phyloP scores from a whole-genome alignment of 2,329 filamentous ascomycete species.

The Tolypocladium capitatum region DNA sequence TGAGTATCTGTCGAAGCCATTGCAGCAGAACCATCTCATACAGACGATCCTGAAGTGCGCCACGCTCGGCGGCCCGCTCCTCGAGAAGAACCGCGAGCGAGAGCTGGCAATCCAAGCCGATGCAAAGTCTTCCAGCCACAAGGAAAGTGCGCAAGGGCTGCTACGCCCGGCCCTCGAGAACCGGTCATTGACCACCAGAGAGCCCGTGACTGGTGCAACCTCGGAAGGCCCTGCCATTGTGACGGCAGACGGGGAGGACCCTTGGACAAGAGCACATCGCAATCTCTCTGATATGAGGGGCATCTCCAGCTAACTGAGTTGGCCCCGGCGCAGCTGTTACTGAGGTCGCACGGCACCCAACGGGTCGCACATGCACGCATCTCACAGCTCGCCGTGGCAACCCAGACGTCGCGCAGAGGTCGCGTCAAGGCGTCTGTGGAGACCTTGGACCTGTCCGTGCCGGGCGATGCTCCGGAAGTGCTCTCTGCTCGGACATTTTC shows the following conservation, averaged over 20 bases:
- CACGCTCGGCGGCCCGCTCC: conserved; percentile 70
- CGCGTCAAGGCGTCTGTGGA: background rate
- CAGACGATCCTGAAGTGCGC: conserved; percentile 96
- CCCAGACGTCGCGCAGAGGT: background rate
- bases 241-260: conserved; percentile 28
- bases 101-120: conserved; percentile 40
- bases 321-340: conserved; percentile 9
- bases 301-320: conserved; percentile 18
- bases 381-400: background rate
- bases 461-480: background rate
- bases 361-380: background rate
- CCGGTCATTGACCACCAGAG: conserved; percentile 57
- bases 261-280: conserved; percentile 36
- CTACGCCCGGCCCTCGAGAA: conserved; percentile 33
- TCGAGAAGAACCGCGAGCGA: conserved; percentile 60
- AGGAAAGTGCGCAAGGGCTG: conserved; percentile 22
- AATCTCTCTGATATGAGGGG: conserved; percentile 26
- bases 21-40: conserved; percentile 94
- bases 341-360: conserved; percentile 15
- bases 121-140: conserved; percentile 29
- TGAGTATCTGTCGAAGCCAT: conserved; percentile 90
- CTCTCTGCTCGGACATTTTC: background rate
- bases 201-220: conserved; percentile 38
- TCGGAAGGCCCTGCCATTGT: conserved; percentile 51
- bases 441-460: background rate